Evolutionary conservation across 371 early-diverging fungal genomes (phyloP).

Genomic region (Parasitella parasitica): DNA sequence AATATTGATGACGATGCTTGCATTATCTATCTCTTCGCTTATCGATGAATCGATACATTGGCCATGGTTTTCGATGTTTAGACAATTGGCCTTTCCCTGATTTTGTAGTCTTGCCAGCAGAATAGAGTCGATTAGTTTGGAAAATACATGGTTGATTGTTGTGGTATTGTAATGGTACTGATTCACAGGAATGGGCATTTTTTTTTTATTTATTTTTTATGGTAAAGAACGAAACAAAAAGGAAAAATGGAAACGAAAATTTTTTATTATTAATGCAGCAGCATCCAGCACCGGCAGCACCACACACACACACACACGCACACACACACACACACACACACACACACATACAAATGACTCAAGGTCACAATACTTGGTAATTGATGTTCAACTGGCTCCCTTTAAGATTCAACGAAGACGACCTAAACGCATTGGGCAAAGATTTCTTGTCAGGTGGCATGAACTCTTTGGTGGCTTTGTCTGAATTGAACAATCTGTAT

Average conservation of each 20-base stretch:
- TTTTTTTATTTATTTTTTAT: too few relatives aligned
- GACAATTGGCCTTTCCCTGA: background rate
- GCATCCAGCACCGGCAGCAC: too few relatives aligned
- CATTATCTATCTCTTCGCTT: background rate
- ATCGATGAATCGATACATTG: background rate
- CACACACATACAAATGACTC: too few relatives aligned
- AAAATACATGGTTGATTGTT: background rate
- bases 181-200: constrained; percentile 16
- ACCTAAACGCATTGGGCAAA: constrained; percentile 43
- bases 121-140: background rate
- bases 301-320: too few relatives aligned
- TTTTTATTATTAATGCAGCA: constrained; percentile 1
- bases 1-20: constrained; percentile 15
- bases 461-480: constrained; percentile 28
- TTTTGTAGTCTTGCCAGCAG: background rate
- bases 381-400: constrained; percentile 40
- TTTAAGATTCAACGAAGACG: constrained; percentile 37
- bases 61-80: background rate
- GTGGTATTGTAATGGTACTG: background rate
- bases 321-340: too few relatives aligned
- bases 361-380: constrained; percentile 32
- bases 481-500: constrained; percentile 30
- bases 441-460: constrained; percentile 41
- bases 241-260: background rate
- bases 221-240: background rate